phyloP scores from a whole-genome alignment of 805 yeast genomes.

The Candida koratica region DNA sequence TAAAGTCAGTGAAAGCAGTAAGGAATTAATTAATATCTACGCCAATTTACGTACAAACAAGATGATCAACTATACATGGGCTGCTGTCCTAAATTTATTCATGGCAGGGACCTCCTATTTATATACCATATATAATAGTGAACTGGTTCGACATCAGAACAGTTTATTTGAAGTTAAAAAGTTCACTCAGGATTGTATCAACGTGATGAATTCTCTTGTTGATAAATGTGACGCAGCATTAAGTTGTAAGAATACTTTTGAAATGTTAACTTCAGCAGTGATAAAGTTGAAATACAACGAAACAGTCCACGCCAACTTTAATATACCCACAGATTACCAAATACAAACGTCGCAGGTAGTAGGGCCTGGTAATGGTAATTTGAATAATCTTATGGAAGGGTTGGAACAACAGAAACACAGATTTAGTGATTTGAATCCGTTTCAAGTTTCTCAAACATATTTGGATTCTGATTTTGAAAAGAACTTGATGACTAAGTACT shows the following conservation, averaged over 20 bases:
- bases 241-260: constrained; percentile 67
- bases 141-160: constrained; percentile 45
- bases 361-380: constrained; percentile 36
- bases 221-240: constrained; percentile 78
- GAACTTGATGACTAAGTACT: neutral
- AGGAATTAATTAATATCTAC: constrained; percentile 63
- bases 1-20: constrained; percentile 59
- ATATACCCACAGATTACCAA: constrained; percentile 18
- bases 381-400: constrained; percentile 35
- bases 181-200: constrained; percentile 52
- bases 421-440: constrained; percentile 10
- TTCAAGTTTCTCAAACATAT: constrained; percentile 1
- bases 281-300: constrained; percentile 51
- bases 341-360: constrained; percentile 21
- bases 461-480: constrained; percentile 1
- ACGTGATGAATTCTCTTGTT: constrained; percentile 55
- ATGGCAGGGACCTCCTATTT: constrained; percentile 86
- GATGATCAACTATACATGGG: constrained; percentile 84
- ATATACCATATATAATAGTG: constrained; percentile 69
- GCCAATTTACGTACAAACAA: constrained; percentile 51
- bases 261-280: constrained; percentile 68
- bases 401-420: constrained; percentile 15
- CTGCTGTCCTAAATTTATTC: constrained; percentile 82
- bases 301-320: constrained; percentile 23
- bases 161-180: constrained; percentile 41